Percentiles rank a stretch among this genome's conserved stretches.
Evolutionary conservation across 768 basidiomycete species (phyloP).

Genomic region (Mycena albidolilacea): DNA sequence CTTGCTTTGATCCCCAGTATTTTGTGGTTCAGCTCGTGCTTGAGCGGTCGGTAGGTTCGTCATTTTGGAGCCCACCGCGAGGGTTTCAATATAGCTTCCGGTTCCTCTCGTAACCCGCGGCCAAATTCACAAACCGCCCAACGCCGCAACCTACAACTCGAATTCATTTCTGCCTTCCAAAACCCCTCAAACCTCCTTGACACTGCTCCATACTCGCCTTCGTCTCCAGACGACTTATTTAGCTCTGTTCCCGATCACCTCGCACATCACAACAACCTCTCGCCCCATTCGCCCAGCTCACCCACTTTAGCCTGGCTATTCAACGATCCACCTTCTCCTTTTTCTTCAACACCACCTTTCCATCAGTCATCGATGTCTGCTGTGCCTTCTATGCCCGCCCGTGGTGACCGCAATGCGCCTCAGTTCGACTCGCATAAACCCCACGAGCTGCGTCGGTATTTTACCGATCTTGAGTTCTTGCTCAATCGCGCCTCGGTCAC

Average conservation of each 20-base stretch:
- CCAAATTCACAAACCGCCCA: neutral
- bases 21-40: too few relatives aligned
- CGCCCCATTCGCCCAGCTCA: too few relatives aligned
- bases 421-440: too few relatives aligned
- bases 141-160: neutral
- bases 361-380: neutral
- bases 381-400: constrained; percentile 7
- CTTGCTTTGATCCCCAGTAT: too few relatives aligned
- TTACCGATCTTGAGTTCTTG: neutral
- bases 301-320: too few relatives aligned
- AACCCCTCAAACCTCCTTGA: neutral
- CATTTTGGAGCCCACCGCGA: too few relatives aligned
- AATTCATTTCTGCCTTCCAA: neutral
- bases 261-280: neutral
- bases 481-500: neutral
- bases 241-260: neutral
- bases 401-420: neutral
- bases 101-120: neutral
- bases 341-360: neutral
- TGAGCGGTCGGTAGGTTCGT: too few relatives aligned
- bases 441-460: neutral
- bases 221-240: neutral
- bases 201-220: neutral
- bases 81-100: too few relatives aligned
- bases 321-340: neutral